These are phyloP conservation scores for Cucumis hystrix DNA, from an alignment of 306 rosid genomes.

Conservation along the genomic window DNA sequence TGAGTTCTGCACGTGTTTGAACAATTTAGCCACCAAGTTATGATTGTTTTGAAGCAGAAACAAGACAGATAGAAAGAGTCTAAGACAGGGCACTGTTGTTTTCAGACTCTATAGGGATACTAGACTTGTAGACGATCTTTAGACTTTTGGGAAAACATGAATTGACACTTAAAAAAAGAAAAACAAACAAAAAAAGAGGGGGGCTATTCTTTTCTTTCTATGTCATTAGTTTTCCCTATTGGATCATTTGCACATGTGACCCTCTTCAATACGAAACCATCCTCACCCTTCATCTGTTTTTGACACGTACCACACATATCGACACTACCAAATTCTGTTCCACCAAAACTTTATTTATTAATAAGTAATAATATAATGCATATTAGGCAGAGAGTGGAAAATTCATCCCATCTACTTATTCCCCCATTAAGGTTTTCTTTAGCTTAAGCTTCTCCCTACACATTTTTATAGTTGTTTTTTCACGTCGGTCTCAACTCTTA, in stretches of 20 bases:
- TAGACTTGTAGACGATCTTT: neutral
- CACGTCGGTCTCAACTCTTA: neutral
- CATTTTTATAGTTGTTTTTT: neutral
- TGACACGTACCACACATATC: neutral
- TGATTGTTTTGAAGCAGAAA: neutral
- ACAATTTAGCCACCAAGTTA: neutral
- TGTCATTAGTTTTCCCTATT: neutral
- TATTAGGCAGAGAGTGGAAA: neutral
- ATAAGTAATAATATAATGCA: neutral
- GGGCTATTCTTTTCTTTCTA: neutral
- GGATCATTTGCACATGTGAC: constrained; percentile 1
- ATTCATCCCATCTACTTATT: neutral
- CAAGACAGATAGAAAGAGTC: constrained; percentile 1
- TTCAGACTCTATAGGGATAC: neutral
- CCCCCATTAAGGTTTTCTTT: neutral
- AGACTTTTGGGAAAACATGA: neutral
- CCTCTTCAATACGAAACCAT: neutral
- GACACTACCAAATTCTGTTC: neutral
- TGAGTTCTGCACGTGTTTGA: neutral
- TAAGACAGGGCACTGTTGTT: neutral
- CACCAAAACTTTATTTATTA: neutral
- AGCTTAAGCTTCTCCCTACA: neutral
- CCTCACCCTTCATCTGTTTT: neutral
- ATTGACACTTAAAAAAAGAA: neutral
- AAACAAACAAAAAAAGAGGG: neutral